Conservation (phyloP, 129 eudicot species). For the Sambucus nigra region DNA sequence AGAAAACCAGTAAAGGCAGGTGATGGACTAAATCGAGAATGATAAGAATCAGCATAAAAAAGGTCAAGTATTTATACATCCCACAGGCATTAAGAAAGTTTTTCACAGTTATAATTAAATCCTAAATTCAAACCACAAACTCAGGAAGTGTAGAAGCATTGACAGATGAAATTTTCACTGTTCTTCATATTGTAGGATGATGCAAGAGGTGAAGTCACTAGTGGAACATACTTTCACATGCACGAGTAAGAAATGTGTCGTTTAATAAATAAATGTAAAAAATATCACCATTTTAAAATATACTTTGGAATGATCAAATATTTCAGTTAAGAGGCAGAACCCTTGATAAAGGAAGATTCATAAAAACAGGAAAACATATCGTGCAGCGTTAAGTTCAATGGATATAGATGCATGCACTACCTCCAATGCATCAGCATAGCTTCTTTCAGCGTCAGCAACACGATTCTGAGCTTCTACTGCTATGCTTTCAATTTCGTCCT, state of each 20-base stretch:
- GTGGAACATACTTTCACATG: neutral
- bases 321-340: too few relatives aligned
- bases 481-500: conserved; percentile 56
- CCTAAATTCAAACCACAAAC: neutral
- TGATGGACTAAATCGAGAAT: neutral
- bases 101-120: neutral
- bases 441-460: conserved; percentile 56
- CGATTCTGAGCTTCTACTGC: conserved; percentile 59
- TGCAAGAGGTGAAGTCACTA: neutral
- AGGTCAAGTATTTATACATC: neutral
- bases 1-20: conserved; percentile 2
- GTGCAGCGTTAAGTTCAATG: neutral
- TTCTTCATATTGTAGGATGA: neutral
- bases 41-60: conserved; percentile 1
- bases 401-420: conserved; percentile 24
- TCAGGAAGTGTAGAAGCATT: neutral
- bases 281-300: neutral
- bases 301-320: neutral
- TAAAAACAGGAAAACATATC: neutral
- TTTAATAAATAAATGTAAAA: neutral
- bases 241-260: neutral
- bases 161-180: neutral
- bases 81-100: neutral
- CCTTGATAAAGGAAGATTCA: neutral
- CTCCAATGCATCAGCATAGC: conserved; percentile 63